Evolutionary conservation across 192 early-diverging fungal species (phyloP).

Genomic region (Dispira parvispora): DNA sequence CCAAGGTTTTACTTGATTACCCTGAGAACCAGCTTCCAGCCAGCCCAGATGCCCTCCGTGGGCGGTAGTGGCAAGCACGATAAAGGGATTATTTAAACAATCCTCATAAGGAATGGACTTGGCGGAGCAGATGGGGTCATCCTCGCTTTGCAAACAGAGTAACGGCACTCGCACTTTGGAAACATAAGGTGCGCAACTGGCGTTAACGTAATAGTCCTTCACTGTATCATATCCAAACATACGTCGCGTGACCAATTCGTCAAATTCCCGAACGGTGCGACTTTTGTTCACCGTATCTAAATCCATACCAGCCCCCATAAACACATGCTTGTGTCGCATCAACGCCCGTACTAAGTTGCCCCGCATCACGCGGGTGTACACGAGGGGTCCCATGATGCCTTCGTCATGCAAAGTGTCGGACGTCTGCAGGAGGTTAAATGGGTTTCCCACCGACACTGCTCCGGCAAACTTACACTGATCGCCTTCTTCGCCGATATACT

Average conservation of each 20-base stretch:
- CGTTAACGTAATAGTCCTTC: slow-evolving; percentile 60
- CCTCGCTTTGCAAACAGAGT: slow-evolving; percentile 66
- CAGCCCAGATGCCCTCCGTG: slow-evolving; percentile 88
- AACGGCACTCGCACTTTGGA: slow-evolving; percentile 55
- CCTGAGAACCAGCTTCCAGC: slow-evolving; percentile 37
- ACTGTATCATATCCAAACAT: slow-evolving; percentile 67
- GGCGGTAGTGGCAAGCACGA: slow-evolving; percentile 59
- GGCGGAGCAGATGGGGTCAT: slow-evolving; percentile 73
- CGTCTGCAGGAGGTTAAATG: slow-evolving; percentile 55
- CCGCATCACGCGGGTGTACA: slow-evolving; percentile 44
- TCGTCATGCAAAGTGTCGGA: slow-evolving; percentile 24
- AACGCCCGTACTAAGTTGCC: slow-evolving; percentile 32
- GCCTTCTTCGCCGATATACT: slow-evolving; percentile 75
- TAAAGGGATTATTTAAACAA: slow-evolving; percentile 55
- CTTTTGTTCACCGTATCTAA: slow-evolving; percentile 32
- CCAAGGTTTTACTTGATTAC: slow-evolving; percentile 31
- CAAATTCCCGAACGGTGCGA: slow-evolving; percentile 61
- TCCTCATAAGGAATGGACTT: slow-evolving; percentile 56
- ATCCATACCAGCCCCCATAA: slow-evolving; percentile 23
- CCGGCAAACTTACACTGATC: slow-evolving; percentile 54
- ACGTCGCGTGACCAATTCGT: slow-evolving; percentile 52
- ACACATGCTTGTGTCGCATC: slow-evolving; percentile 23
- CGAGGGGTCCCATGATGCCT: slow-evolving; percentile 29
- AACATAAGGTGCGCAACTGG: slow-evolving; percentile 40
- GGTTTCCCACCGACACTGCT: slow-evolving; percentile 69